phyloP scores from a whole-genome alignment of 805 yeast genomes.

The Ascoidea tarda region DNA sequence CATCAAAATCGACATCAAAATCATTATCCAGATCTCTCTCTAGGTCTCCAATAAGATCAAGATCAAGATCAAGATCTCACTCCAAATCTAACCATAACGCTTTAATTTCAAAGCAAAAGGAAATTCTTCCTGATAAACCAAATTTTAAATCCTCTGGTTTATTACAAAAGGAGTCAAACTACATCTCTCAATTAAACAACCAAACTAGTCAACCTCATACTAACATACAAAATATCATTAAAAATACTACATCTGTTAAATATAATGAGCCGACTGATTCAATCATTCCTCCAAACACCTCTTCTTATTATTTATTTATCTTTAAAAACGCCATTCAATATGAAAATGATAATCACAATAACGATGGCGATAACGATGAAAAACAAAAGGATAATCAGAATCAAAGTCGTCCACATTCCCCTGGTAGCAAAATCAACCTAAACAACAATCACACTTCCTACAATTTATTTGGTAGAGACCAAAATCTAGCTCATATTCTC shows the following conservation, averaged over 20 bases:
- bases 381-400: slow-evolving; percentile 15
- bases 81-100: neutral
- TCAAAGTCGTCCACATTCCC: slow-evolving; percentile 14
- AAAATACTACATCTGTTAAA: slow-evolving; percentile 16
- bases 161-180: slow-evolving; percentile 25
- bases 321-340: slow-evolving; percentile 16
- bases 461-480: slow-evolving; percentile 23
- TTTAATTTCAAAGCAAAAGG: neutral
- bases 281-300: slow-evolving; percentile 11
- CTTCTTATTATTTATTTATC: slow-evolving; percentile 17
- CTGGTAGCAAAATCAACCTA: no score
- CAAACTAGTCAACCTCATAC: slow-evolving; percentile 12
- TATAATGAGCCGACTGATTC: slow-evolving; percentile 14
- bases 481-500: slow-evolving; percentile 21
- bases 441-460: no score
- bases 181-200: slow-evolving; percentile 17
- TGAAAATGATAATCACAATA: neutral
- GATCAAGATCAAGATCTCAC: neutral
- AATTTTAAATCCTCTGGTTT: slow-evolving; percentile 28
- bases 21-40: neutral
- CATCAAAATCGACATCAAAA: neutral
- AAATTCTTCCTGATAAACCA: slow-evolving; percentile 13
- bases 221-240: neutral
- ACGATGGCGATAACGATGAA: neutral
- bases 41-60: neutral